phyloP scores from a whole-genome alignment of 192 early-diverging fungal species.

The Backusella macrospora region DNA sequence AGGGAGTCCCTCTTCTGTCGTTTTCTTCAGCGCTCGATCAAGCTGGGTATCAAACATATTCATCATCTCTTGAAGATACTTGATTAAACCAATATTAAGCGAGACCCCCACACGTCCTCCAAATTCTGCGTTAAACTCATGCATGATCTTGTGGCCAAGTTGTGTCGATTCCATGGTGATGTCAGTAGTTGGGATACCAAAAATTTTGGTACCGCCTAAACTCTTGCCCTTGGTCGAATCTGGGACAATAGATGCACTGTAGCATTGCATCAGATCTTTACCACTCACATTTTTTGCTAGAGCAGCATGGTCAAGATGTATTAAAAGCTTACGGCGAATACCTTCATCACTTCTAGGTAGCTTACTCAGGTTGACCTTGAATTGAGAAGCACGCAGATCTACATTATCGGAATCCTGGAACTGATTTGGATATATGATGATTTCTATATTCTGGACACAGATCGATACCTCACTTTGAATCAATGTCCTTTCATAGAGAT shows the following conservation, averaged over 20 bases:
- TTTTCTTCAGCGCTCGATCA: constrained; percentile 24
- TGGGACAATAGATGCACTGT: not conserved
- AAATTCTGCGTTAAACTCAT: constrained; percentile 45
- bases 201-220: constrained; percentile 37
- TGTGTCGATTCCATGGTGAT: constrained; percentile 45
- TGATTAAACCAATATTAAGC: constrained; percentile 49
- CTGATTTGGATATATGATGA: constrained; percentile 49
- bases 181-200: constrained; percentile 43
- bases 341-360: not conserved
- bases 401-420: constrained; percentile 52
- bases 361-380: constrained; percentile 29
- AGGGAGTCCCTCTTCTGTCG: not conserved
- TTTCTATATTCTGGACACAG: constrained; percentile 24
- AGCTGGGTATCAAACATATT: constrained; percentile 44
- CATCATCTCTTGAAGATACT: constrained; percentile 47
- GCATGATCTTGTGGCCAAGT: constrained; percentile 20
- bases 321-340: constrained; percentile 26
- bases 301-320: constrained; percentile 33
- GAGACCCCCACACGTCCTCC: constrained; percentile 48
- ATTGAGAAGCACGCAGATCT: constrained; percentile 29
- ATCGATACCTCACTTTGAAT: not conserved
- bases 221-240: not conserved
- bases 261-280: constrained; percentile 13
- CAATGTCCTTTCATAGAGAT: not conserved
- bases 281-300: constrained; percentile 41